A percentile compares a stretch with the other conserved stretches of the same genome.
Conservation (phyloP, 148 eudicot species). For the Chenopodium suecicum region DNA sequence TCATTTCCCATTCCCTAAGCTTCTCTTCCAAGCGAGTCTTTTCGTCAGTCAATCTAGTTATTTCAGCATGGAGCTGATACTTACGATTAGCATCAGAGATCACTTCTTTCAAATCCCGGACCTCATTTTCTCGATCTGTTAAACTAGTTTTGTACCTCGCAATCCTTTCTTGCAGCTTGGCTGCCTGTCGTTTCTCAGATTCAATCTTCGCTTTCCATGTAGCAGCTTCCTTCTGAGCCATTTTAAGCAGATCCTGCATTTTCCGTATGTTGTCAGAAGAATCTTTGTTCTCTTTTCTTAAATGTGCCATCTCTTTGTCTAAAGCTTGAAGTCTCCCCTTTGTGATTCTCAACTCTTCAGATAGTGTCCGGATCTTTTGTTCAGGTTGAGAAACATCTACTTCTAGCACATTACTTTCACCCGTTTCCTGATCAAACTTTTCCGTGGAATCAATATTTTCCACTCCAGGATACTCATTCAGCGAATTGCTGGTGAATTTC, state of each 20-base stretch:
- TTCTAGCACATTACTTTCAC: slow-evolving; percentile 26
- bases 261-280: slow-evolving; percentile 36
- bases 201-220: slow-evolving; percentile 60
- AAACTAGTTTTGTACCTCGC: slow-evolving; percentile 76
- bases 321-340: slow-evolving; percentile 48
- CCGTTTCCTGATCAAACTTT: slow-evolving; percentile 16
- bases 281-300: slow-evolving; percentile 55
- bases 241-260: slow-evolving; percentile 56
- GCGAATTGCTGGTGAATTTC: slow-evolving; percentile 21
- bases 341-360: slow-evolving; percentile 46
- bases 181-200: slow-evolving; percentile 56
- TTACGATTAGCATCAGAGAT: slow-evolving; percentile 63
- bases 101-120: slow-evolving; percentile 66
- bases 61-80: slow-evolving; percentile 59
- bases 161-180: slow-evolving; percentile 66
- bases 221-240: slow-evolving; percentile 57
- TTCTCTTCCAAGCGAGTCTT: slow-evolving; percentile 52
- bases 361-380: slow-evolving; percentile 34
- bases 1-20: slow-evolving; percentile 68
- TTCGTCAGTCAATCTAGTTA: slow-evolving; percentile 55
- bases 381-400: slow-evolving; percentile 37
- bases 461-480: slow-evolving; percentile 16
- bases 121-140: slow-evolving; percentile 79
- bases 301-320: slow-evolving; percentile 49
- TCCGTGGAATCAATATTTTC: slow-evolving; percentile 16